Evolutionary conservation across 2,329 filamentous ascomycete genomes (phyloP), one percentile per base, ranked within the genome.

Genomic region (Huntiella abstrusa): DNA sequence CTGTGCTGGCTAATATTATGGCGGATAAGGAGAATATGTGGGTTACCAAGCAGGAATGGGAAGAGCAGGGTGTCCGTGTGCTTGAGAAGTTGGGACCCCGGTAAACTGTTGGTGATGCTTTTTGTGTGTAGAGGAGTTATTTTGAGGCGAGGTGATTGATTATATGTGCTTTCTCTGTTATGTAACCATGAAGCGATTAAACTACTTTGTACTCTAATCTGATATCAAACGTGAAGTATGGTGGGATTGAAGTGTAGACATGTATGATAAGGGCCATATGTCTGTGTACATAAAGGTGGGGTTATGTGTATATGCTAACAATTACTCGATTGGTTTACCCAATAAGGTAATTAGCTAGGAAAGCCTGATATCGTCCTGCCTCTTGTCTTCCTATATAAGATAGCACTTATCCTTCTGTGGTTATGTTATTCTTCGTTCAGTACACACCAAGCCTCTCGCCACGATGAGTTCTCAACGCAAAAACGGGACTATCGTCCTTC

Each of bases 1-100:
- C 91, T 19, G 91, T 98, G 52, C 69, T 98, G 57, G 91, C 91
- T 55, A 96, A 96, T 61, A 92, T 98, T 63, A 96, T 98, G 82
- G 87, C 91, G 40, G 87, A 96, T 66, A 96, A 95, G 68, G 85
- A 95, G 62, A 83, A 80, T 61, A 96, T 96, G 91, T 98, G 91
- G 91, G 87, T 98, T 58, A 83, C 81, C 55, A 94, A 94, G 71
- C 73, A 83, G 58, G 91, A 98, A 65, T 98, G 91, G 91, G 75
- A 91, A 58, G 91, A 98, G 65, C 81, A 95, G 61, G 91, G 91
- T 35, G 60, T 81, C 34, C 73, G 81, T 49, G 79, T 83, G 51
- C 65, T 98, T 59, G 84, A 92, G 67, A 98, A 96, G 71, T 69
- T 98, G 56, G 91, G 91, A 11, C 84, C 86, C 43, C 79, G 88